Evolutionary conservation across 257 asterid genomes (phyloP), one percentile per base, ranked within the genome.

Genomic region (Capsicum rhomboideum): DNA sequence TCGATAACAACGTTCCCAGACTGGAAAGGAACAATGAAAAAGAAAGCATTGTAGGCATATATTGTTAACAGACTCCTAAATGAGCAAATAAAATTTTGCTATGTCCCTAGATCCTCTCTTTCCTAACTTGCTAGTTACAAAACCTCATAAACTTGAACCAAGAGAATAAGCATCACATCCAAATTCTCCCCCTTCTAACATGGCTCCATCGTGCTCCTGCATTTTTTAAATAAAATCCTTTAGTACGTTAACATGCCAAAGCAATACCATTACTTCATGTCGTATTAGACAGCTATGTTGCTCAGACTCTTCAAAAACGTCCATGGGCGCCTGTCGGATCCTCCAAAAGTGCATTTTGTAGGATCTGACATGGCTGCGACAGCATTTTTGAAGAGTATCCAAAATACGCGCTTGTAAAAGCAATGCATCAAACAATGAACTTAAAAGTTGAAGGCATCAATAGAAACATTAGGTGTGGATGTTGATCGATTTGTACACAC

Each of bases 181-280:
- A n/a, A 92, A 90, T 79, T 90, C 92, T 44, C 93, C 92, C 28
- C 92, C 93, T 49, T 86, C 90, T 58, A 94, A 56, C 53, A 82
- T 42, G 37, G 82, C 88, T 63, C 88, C 97, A 67, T 90, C 93
- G 54, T 86, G 93, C 88, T 93, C 98, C 99, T 96, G 90, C 93
- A 87, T 82, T 67, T 66, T 77, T 82, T 74, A 80, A 86, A 74
- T 42, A 50, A 77, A 50, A 77, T 26, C 21, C 3, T 26, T 75
- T 8, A 75, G 3, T 21, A 46, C 4, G 40, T 13, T 74, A 0
- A 23, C 37, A 18, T 10, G 6, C 11, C 11, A 71, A 71, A 28
- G 40, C 2, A 59, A 59, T 61, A 61, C 67, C 17, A 61, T 31
- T 31, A 67, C 17, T 23, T 31, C 21, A 16, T 16, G 75, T 42